Evolutionary conservation across 257 asterid genomes (phyloP), one percentile per base, ranked within the genome.

Genomic region (Nicotiana obtusifolia): DNA sequence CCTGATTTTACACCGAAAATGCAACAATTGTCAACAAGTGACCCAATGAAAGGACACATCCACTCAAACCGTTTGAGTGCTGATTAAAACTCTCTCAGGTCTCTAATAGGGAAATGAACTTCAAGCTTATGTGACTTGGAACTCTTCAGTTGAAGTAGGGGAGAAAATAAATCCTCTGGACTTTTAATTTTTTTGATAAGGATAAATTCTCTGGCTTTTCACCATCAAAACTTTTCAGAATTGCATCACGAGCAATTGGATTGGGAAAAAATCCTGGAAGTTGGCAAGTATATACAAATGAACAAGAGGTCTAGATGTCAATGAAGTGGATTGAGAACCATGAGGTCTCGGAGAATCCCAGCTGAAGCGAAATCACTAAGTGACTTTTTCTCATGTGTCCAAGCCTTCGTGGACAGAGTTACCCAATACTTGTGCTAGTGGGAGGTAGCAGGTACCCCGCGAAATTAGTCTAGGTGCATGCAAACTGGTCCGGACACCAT

Each of bases 1-100:
- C 98, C 99, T 95, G 88, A 85, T 83, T 41, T 41, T 47, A 81
- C 60, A 73, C 33, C 24, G 26, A 73, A 71, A 47, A 73, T 73
- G 61, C 7, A 73, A 20, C 4, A 73, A 47, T 15, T 22, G 61
- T 73, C 79, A 73, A 47, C 26, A 14, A 47, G 79, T 47, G 61
- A 24, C 61, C 41, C 79, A 14, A 15, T 73, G 41, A 8, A 73
- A 73, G 61, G 41, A 24, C 41, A 47, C 22, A 47, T 1, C 3
- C 61, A 47, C 79, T 35, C 79, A 47, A 20, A 41, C 61, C 28
- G 15, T 57, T 24, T 22, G 22, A 47, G 35, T 47, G 33, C 49
- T 33, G 79, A 73, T 22, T 73, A 47, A 47, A 73, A 47, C 79
- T 73, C 57, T 41, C 22, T 24, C 24, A 14, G 41, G 22, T 73